Evolutionary conservation across 441 rosid genomes (phyloP).

Genomic region (Gossypium trilobum): DNA sequence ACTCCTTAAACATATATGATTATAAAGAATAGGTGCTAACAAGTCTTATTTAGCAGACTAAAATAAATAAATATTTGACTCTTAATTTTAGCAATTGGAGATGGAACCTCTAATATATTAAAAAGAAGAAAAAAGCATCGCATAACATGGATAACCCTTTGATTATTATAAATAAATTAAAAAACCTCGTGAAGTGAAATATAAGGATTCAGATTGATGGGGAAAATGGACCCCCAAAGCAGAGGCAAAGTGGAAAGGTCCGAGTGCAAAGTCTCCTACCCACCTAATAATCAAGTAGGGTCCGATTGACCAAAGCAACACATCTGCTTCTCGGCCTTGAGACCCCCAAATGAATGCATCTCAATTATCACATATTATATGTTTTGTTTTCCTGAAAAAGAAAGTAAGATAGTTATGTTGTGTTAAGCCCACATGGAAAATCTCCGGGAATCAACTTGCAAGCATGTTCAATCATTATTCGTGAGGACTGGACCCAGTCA

Average conservation of each 20-base stretch:
- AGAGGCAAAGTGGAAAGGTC: background rate
- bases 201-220: background rate
- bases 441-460: background rate
- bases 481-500: background rate
- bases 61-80: too few species aligned
- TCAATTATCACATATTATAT: background rate
- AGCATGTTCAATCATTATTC: background rate
- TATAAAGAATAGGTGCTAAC: too few species aligned
- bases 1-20: too few species aligned
- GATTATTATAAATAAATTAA: background rate
- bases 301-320: background rate
- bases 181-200: background rate
- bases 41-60: too few species aligned
- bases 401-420: background rate
- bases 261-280: background rate
- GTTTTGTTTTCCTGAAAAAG: background rate
- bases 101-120: too few species aligned
- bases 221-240: background rate
- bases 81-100: too few species aligned
- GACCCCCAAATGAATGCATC: background rate
- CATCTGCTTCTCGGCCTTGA: background rate
- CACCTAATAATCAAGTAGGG: background rate
- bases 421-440: background rate
- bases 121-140: too few species aligned
- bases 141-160: background rate